Evolutionary conservation across 2,329 filamentous ascomycete species (phyloP), one percentile per base, ranked within the genome.

Genomic region (Escovopsis weberi): DNA sequence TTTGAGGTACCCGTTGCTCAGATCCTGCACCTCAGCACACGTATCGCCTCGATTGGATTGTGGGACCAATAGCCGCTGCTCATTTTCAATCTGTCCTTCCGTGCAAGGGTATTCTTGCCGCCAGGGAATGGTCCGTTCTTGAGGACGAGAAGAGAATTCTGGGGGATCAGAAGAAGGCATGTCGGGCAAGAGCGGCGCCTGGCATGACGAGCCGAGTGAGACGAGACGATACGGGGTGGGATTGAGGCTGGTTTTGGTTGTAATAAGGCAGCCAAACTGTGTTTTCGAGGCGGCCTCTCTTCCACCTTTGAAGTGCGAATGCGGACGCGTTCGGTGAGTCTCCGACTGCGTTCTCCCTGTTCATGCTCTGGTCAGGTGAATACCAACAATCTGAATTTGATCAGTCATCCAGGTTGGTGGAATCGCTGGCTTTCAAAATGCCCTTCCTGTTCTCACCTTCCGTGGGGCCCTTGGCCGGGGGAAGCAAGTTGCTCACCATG

Each of bases 21-120:
- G 45, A 51, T 50, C 44, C 39, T 38, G 47, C 44, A 43, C 36
- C 18, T 35, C 19, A 40, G 45, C 26, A 37, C 45, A 48, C 40
- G 38, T 36, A 43, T 36, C 38, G 37, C 37, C 37, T 38, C 38
- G 10, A 11, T 12, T 23, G 38, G 12, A 18, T 15, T 15, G 38
- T 26, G 28, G 32, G 37, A 38, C 37, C n/a, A n/a, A 26, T 11
- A 12, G 15, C 23, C 18, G 35, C 35, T 10, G 6, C 2, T 10
- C 6, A 30, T 30, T 2, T 30, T 30, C 28, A 10, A 19, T 23
- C 9, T 37, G 35, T 23, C 23, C 2, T 15, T 19, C 15, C 6
- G 4, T 37, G 15, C 35, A 23, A 37, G 35, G 35, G 35, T 37
- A 37, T 5, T 15, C 15, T 19, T 37, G 23, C 35, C 18, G 15